Conservation (phyloP, 208 protist genomes). For the Trypanosoma congolense region DNA sequence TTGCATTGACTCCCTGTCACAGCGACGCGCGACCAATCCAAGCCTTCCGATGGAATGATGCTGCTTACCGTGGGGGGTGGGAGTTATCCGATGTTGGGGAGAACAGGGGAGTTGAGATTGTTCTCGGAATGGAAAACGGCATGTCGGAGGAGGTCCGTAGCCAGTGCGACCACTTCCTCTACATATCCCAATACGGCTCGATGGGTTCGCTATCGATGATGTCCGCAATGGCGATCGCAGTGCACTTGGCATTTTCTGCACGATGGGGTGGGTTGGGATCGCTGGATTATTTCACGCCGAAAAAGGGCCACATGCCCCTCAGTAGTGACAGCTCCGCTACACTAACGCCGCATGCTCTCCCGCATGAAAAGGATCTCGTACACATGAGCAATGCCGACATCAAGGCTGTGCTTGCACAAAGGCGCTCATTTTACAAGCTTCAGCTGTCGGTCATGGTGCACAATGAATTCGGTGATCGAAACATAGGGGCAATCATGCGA, state of each 20-base stretch:
- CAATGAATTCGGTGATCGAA: constrained; percentile 78
- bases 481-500: constrained; percentile 77
- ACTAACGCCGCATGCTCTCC: constrained; percentile 9
- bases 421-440: constrained; percentile 35
- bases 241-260: constrained; percentile 28
- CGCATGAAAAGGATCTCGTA: constrained; percentile 58
- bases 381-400: constrained; percentile 41
- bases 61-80: neutral
- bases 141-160: constrained; percentile 31
- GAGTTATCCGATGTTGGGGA: neutral
- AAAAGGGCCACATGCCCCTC: constrained; percentile 53
- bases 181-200: constrained; percentile 83
- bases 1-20: constrained; percentile 69
- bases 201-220: constrained; percentile 84
- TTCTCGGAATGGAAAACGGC: constrained; percentile 86
- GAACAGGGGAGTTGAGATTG: constrained; percentile 39
- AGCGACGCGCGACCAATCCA: constrained; percentile 44
- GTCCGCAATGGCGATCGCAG: constrained; percentile 65
- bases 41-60: constrained; percentile 28
- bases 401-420: constrained; percentile 18
- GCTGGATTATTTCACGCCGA: neutral
- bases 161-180: constrained; percentile 50
- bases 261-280: neutral
- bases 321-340: constrained; percentile 24
- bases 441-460: constrained; percentile 65